These are phyloP conservation scores for Teunomyces atbi DNA, from an alignment of 805 yeast species.

Conservation along the genomic window DNA sequence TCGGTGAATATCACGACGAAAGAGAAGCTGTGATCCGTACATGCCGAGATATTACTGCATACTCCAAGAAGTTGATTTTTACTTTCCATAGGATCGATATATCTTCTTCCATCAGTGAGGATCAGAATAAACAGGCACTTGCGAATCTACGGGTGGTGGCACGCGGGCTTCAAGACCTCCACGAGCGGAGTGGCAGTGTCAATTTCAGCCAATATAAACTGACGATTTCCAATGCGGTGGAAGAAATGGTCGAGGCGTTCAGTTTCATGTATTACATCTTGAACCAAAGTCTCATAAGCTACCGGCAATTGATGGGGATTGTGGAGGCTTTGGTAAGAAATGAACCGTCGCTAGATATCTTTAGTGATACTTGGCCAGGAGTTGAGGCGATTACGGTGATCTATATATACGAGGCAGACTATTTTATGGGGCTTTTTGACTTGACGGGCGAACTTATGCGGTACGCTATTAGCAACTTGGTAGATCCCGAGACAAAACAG, in stretches of 20 bases:
- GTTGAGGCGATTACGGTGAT: neutral
- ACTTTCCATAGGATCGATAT: constrained; percentile 18
- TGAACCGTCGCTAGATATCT: neutral
- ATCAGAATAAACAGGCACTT: constrained; percentile 10
- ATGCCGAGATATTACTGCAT: constrained; percentile 37
- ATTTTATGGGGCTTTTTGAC: constrained; percentile 40
- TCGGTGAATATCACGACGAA: constrained; percentile 25
- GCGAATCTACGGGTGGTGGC: constrained; percentile 13
- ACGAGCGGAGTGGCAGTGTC: constrained; percentile 7
- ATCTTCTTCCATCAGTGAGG: neutral
- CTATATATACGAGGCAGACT: constrained; percentile 26
- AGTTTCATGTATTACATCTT: constrained; percentile 20
- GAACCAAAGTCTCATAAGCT: constrained; percentile 12
- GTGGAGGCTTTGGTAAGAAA: neutral
- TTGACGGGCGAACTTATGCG: constrained; percentile 44
- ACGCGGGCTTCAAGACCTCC: neutral
- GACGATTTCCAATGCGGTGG: constrained; percentile 22
- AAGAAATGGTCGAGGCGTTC: constrained; percentile 27
- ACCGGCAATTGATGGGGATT: constrained; percentile 8
- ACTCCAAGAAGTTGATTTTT: constrained; percentile 35
- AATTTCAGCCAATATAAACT: constrained; percentile 15
- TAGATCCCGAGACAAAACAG: constrained; percentile 2
- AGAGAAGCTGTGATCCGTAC: constrained; percentile 33
- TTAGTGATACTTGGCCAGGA: neutral
- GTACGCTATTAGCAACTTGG: constrained; percentile 30